A percentile compares a stretch with the other conserved stretches of the same genome.
Conservation (phyloP, 1,284 basidiomycete species). For the Apiotrichum montevideense region DNA sequence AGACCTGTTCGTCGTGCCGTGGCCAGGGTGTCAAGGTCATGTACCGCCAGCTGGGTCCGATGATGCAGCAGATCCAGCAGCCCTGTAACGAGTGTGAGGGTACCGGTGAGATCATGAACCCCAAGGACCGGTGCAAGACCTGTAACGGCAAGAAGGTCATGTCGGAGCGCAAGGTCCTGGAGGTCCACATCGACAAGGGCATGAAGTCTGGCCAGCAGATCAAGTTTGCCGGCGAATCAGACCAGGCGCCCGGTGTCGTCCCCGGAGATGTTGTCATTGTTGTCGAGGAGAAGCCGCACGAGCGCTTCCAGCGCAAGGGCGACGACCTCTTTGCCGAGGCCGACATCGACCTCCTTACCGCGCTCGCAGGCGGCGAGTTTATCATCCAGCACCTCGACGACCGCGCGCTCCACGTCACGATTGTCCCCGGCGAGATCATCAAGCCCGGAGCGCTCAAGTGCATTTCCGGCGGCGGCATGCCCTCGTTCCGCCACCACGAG, state of each 20-base stretch:
- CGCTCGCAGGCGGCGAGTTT: constrained; percentile 87
- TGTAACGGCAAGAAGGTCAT: constrained; percentile 96
- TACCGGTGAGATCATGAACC: constrained; percentile 86
- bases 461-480: constrained; percentile 94
- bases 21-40: constrained; percentile 90
- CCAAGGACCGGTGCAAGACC: constrained; percentile 84
- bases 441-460: constrained; percentile 91
- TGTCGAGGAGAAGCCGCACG: constrained; percentile 91
- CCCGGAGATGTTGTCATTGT: constrained; percentile 97
- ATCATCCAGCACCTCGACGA: constrained; percentile 91
- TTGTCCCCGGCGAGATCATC: constrained; percentile 85
- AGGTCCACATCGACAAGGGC: constrained; percentile 99
- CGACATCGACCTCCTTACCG: constrained; percentile 89
- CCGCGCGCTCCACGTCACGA: constrained; percentile 73
- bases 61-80: constrained; percentile 99
- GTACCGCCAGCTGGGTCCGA: constrained; percentile 88
- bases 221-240: constrained; percentile 89
- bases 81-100: constrained; percentile 89
- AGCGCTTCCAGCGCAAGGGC: constrained; percentile 84
- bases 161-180: constrained; percentile 94
- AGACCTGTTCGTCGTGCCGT: constrained; percentile 68
- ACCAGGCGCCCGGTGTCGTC: constrained; percentile 83
- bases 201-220: constrained; percentile 98
- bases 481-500: constrained; percentile 95
- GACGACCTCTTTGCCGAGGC: constrained; percentile 84